Base-by-base conservation (phyloP, 495 filamentous ascomycete genomes). In the Neurospora sp. region DNA sequence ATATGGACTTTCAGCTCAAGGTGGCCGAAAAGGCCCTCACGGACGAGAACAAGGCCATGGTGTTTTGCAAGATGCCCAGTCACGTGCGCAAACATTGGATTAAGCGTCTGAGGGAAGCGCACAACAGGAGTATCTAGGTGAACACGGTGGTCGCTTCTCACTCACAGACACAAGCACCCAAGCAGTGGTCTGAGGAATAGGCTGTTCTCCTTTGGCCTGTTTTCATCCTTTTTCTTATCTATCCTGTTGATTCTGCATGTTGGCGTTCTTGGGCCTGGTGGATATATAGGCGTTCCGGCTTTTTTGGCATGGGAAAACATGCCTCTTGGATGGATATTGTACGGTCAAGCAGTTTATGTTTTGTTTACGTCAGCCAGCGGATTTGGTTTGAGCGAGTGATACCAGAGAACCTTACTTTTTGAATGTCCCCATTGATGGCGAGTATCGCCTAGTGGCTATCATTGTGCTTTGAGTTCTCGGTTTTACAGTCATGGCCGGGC, bases 41-140 rank as follows among this genome's bases (percentile, higher is more conserved):
- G n/a, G 84, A 87, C 71, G 84, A 86, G 70, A 85, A 84, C 73
- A 87, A 86, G 72, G 85, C 85, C 16, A 85, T 86, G 83, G 83
- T 86, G 12, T 87, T 87, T 59, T 83, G 84, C 77, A 87, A 87
- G 79, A 87, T 87, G 84, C 82, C 84, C 0, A 76, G 78, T 4
- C 66, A 71, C 35, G 69, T 87, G 72, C 77, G 85, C 20, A 73
- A 79, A 61, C 85, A 87, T 74, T 87, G 85, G 85, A 81, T 87
- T 2, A 82, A 81, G 70, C 75, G 82, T 53, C 71, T 86, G 53
- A 74, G 85, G 42, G 84, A 86, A 74, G 79, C 83, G 16, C 84
- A 86, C 73, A 85, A 84, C 75, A 76, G 82, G 59, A 83, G 79
- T 74, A 69, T 71, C n/a, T 79, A 70, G 73, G 40, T 9, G 69